Conservation (phyloP, 2,329 filamentous ascomycete genomes). For the Akanthomyces muscarius region DNA sequence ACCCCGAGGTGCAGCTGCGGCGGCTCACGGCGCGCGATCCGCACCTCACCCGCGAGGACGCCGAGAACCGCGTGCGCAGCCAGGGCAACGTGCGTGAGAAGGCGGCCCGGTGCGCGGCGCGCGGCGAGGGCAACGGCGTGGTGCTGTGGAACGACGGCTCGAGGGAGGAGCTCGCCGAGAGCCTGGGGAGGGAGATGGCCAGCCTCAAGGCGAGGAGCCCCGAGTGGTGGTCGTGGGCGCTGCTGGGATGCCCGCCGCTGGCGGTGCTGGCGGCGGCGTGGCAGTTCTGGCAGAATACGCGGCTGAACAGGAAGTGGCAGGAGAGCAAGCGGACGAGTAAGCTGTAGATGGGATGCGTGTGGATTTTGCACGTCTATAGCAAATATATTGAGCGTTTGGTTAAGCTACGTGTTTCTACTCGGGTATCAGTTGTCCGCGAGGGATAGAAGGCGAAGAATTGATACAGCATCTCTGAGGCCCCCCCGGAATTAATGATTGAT, state of each 20-base stretch:
- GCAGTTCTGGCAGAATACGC: constrained; percentile 69
- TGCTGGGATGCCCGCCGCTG: constrained; percentile 68
- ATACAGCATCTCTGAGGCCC: too few species aligned
- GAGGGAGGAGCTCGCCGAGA: constrained; percentile 62
- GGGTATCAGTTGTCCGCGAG: too few species aligned
- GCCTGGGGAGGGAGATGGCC: constrained; percentile 63
- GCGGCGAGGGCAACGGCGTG: constrained; percentile 62
- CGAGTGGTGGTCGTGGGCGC: constrained; percentile 76
- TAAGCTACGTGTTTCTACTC: too few species aligned
- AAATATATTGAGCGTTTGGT: neutral
- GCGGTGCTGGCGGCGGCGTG: constrained; percentile 65
- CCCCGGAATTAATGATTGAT: too few species aligned
- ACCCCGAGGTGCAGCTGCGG: constrained; percentile 77
- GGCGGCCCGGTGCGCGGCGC: constrained; percentile 66
- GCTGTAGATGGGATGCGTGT: constrained; percentile 3
- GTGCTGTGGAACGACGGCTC: constrained; percentile 90
- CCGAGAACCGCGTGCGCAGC: constrained; percentile 77
- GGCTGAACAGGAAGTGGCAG: constrained; percentile 68
- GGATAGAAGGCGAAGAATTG: too few species aligned
- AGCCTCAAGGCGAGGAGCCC: constrained; percentile 62
- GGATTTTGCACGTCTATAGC: neutral
- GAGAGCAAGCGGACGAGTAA: constrained; percentile 42
- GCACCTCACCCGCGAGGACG: constrained; percentile 80
- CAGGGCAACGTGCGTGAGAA: constrained; percentile 85
- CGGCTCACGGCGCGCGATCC: constrained; percentile 70